Percentiles rank a stretch among this genome's conserved stretches.
Conservation (phyloP, 345 rosid genomes). For the Arabis alpina region DNA sequence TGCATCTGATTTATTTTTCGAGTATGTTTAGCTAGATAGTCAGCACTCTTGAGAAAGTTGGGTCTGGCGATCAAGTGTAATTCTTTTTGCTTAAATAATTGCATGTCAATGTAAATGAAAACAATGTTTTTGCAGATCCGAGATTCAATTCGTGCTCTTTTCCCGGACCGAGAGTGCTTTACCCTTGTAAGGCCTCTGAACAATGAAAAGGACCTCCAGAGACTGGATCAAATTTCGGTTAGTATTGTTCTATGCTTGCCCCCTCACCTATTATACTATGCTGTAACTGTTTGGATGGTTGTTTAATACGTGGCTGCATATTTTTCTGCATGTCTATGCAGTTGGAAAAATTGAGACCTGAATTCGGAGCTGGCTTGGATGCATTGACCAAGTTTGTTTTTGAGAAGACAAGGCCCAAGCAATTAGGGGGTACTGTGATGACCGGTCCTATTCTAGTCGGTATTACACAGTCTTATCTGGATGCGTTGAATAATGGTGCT, state of each 20-base stretch:
- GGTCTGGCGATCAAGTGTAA: slow-evolving; percentile 10
- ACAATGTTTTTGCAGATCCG: slow-evolving; percentile 59
- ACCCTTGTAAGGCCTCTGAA: slow-evolving; percentile 91
- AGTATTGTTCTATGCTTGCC: slow-evolving; percentile 42
- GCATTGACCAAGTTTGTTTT: slow-evolving; percentile 93
- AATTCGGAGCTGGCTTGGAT: slow-evolving; percentile 86
- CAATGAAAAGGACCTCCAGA: slow-evolving; percentile 86
- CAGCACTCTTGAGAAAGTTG: slow-evolving; percentile 3
- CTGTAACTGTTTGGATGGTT: slow-evolving; percentile 3
- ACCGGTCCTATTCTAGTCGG: slow-evolving; percentile 95
- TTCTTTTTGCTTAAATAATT: background rate
- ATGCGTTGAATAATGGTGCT: slow-evolving; percentile 96
- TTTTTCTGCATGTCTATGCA: slow-evolving; percentile 40
- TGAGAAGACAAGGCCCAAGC: slow-evolving; percentile 98
- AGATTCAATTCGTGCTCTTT: slow-evolving; percentile 88
- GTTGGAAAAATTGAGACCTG: slow-evolving; percentile 81
- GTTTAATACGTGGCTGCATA: background rate
- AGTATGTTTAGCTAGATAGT: slow-evolving; percentile 4
- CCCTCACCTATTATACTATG: background rate
- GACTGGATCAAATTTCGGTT: slow-evolving; percentile 83
- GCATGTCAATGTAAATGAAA: slow-evolving; percentile 2
- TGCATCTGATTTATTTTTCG: slow-evolving; percentile 1
- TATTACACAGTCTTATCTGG: slow-evolving; percentile 83
- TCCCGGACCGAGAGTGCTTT: slow-evolving; percentile 96
- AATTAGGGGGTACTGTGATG: slow-evolving; percentile 85